Conservation (phyloP, 2,329 filamentous ascomycete genomes). For the Teratosphaeria viscida region DNA sequence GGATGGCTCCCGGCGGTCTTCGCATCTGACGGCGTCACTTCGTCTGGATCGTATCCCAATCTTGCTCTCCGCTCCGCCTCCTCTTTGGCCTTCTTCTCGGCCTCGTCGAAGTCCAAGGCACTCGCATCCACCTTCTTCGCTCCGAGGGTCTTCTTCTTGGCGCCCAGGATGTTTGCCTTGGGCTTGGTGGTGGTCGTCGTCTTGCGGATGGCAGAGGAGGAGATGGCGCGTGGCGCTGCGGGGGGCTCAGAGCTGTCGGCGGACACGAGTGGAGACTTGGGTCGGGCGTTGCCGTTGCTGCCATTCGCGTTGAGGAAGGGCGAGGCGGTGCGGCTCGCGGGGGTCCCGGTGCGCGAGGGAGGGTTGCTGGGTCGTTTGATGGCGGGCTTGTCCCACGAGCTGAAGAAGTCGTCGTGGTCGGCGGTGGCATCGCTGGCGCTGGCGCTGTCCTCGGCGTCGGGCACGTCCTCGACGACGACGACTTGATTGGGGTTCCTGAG, state of each 20-base stretch:
- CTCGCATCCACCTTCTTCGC: slow-evolving; percentile 68
- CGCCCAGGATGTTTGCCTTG: slow-evolving; percentile 59
- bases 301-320: slow-evolving; percentile 71
- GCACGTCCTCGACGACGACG: slow-evolving; percentile 57
- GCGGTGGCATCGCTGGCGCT: slow-evolving; percentile 66
- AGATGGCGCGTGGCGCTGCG: slow-evolving; percentile 59
- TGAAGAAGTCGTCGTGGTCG: slow-evolving; percentile 93
- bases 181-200: slow-evolving; percentile 52
- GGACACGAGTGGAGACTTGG: slow-evolving; percentile 67
- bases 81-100: slow-evolving; percentile 92
- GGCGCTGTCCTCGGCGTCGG: slow-evolving; percentile 49
- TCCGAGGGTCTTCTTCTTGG: slow-evolving; percentile 48
- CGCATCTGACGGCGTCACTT: slow-evolving; percentile 47
- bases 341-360: slow-evolving; percentile 78
- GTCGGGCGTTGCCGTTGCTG: slow-evolving; percentile 50
- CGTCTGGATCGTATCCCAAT: slow-evolving; percentile 88
- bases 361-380: slow-evolving; percentile 96
- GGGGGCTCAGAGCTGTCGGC: slow-evolving; percentile 46
- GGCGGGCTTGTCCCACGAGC: slow-evolving; percentile 94
- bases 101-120: slow-evolving; percentile 85
- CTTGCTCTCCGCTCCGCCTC: slow-evolving; percentile 94
- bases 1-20: slow-evolving; percentile 36
- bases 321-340: slow-evolving; percentile 73
- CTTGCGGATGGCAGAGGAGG: slow-evolving; percentile 76
- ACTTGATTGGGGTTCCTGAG: slow-evolving; percentile 70